Evolutionary conservation across 352 stramenopile species (phyloP).

Genomic region (Phytophthora sp.): DNA sequence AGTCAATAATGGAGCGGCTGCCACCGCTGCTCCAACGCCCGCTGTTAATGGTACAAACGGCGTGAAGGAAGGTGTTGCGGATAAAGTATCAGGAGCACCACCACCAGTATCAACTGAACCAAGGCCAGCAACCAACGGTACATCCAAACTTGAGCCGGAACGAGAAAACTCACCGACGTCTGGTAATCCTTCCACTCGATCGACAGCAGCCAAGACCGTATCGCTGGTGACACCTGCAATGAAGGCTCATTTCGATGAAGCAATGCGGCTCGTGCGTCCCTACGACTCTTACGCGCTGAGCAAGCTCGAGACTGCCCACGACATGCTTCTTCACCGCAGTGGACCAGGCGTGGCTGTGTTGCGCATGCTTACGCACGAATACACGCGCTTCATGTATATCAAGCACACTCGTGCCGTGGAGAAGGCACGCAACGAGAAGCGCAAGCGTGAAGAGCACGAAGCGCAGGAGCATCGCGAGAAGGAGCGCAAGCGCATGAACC

Average conservation of each 20-base stretch:
- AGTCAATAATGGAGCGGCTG: background rate
- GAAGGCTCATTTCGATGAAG: conserved; percentile 65
- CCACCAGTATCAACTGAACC: background rate
- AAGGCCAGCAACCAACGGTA: conserved; percentile 2
- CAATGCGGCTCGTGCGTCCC: conserved; percentile 62
- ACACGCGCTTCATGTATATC: conserved; percentile 85
- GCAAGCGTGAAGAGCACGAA: conserved; percentile 71
- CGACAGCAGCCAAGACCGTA: background rate
- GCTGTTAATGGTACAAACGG: background rate
- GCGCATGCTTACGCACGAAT: conserved; percentile 78
- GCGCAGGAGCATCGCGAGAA: conserved; percentile 60
- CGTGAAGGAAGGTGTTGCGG: conserved; percentile 3
- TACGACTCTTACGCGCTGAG: conserved; percentile 76
- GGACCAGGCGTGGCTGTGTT: conserved; percentile 72
- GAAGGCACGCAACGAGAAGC: conserved; percentile 72
- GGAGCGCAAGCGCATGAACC: conserved; percentile 70
- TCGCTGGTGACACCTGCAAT: conserved; percentile 42
- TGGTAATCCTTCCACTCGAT: background rate
- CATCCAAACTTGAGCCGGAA: conserved; percentile 11
- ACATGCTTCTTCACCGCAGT: conserved; percentile 61
- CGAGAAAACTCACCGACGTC: background rate
- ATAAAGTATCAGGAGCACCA: background rate
- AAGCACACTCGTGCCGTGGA: conserved; percentile 82
- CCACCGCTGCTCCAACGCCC: background rate
- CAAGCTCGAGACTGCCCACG: conserved; percentile 65